Percentiles rank a stretch among this genome's conserved stretches.
phyloP scores from a whole-genome alignment of 169 alveolate species.

The Theileria orientalis region DNA sequence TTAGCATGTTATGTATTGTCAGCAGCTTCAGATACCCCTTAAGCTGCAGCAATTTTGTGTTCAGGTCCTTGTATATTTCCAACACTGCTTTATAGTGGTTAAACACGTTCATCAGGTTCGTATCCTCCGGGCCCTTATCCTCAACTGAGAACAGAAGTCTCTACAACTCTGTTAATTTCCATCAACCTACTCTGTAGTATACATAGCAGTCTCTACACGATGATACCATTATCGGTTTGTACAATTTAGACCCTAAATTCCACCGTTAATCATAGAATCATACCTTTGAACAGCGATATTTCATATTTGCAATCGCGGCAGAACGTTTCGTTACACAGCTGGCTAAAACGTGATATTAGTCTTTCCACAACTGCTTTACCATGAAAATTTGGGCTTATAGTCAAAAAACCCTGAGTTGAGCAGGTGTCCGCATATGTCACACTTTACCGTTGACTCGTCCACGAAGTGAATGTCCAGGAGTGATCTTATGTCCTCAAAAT shows the following conservation, averaged over 20 bases:
- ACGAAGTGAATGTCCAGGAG: slow-evolving; percentile 23
- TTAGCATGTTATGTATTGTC: slow-evolving; percentile 32
- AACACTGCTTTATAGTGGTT: slow-evolving; percentile 16
- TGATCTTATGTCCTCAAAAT: slow-evolving; percentile 42
- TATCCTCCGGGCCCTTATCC: background rate
- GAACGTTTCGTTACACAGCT: slow-evolving; percentile 55
- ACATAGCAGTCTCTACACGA: slow-evolving; percentile 28
- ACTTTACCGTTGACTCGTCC: slow-evolving; percentile 20
- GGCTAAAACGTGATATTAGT: slow-evolving; percentile 11
- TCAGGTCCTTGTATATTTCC: slow-evolving; percentile 23
- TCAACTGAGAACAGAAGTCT: slow-evolving; percentile 1
- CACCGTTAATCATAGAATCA: background rate
- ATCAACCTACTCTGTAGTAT: slow-evolving; percentile 36
- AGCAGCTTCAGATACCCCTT: slow-evolving; percentile 45
- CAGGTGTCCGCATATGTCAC: slow-evolving; percentile 48
- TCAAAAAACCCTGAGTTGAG: slow-evolving; percentile 10
- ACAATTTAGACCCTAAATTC: background rate
- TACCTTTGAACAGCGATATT: slow-evolving; percentile 14
- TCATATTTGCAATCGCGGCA: slow-evolving; percentile 31
- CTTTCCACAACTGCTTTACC: slow-evolving; percentile 4
- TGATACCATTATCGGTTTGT: slow-evolving; percentile 13
- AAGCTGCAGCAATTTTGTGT: slow-evolving; percentile 35
- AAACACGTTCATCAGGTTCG: slow-evolving; percentile 14
- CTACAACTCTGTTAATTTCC: background rate
- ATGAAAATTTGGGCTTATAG: slow-evolving; percentile 22